A percentile compares a stretch with the other conserved stretches of the same genome.
Conservation (phyloP, 106 monocot species). For the Dioscorea alata region DNA sequence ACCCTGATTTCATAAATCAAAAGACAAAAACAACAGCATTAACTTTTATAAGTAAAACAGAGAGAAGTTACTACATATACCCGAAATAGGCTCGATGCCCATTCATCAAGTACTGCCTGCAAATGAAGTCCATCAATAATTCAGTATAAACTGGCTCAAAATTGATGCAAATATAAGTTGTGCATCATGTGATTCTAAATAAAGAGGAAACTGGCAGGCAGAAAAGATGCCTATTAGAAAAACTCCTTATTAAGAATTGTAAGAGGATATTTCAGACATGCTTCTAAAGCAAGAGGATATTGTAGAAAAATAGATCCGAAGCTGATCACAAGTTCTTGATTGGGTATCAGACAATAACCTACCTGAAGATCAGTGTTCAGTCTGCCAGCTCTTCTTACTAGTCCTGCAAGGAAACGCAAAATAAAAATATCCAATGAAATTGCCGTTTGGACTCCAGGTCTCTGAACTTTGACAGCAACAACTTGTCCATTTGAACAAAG, state of each 20-base stretch:
- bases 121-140: conserved; percentile 25
- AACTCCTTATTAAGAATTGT: no score
- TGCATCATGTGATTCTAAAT: not conserved
- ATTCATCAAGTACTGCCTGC: conserved; percentile 97
- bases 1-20: not conserved
- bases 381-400: conserved; percentile 62
- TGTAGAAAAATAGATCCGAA: no score
- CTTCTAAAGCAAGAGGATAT: no score
- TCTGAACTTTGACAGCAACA: conserved; percentile 98
- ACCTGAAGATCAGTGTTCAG: conserved; percentile 95
- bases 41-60: not conserved
- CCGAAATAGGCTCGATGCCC: conserved; percentile 95
- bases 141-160: conserved; percentile 12
- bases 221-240: no score
- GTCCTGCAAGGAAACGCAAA: conserved; percentile 73
- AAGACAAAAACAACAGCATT: not conserved
- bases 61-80: conserved; percentile 21
- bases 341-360: not conserved
- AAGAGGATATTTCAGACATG: no score
- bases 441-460: conserved; percentile 96
- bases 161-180: not conserved
- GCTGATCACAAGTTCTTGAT: conserved; percentile 2
- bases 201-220: no score
- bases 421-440: conserved; percentile 98
- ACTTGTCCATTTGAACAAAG: conserved; percentile 59